Evolutionary conservation across 192 early-diverging fungal species (phyloP), one percentile per base, ranked within the genome.

Genomic region (Coemansia sp.): DNA sequence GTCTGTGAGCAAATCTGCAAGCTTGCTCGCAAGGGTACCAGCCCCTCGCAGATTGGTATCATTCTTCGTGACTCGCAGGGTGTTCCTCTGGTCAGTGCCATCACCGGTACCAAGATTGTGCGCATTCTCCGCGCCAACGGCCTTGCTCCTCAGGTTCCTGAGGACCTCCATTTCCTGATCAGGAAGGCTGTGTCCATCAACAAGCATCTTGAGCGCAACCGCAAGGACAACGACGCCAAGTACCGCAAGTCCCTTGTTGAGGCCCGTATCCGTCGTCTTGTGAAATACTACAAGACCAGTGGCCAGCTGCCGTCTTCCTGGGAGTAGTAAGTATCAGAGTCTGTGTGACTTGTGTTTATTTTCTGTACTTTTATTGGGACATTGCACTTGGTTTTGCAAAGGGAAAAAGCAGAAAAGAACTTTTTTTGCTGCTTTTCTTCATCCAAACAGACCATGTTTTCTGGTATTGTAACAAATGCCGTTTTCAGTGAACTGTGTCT

Each of bases 101-200:
- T 99, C 77, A 99, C 97, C 76, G 95, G 96, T 82, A 99, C 96
- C 94, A 98, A 99, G 93, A 89, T 99, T 67, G 90, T 98, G 73
- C 95, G 97, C 88, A 98, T 99, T 85, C 89, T 99, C 72, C 96
- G 95, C 87, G 88, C 92, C 85, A 96, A 95, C 87, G 95, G 95
- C 75, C 85, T 96, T 59, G 93, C 90, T 70, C 96, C 96, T 65
- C 91, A 94, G 79, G 90, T 98, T 79, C 96, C 96, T 72, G 97
- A 99, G 88, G 96, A 99, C 87, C 89, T 99, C 62, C 97, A 97
- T 91, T 93, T 94, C 86, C 85, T 99, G 72, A 98, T 98, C 88
- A 99, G 97, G 93, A 98, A 98, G 93, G 96, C 97, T 71, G 95
- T 99, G 73, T 88, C 93, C 69, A 91, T 99, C 87, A 95, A 92